Percentiles rank a stretch among this genome's conserved stretches.
phyloP scores from a whole-genome alignment of 768 basidiomycete genomes.

The Russula foetens region DNA sequence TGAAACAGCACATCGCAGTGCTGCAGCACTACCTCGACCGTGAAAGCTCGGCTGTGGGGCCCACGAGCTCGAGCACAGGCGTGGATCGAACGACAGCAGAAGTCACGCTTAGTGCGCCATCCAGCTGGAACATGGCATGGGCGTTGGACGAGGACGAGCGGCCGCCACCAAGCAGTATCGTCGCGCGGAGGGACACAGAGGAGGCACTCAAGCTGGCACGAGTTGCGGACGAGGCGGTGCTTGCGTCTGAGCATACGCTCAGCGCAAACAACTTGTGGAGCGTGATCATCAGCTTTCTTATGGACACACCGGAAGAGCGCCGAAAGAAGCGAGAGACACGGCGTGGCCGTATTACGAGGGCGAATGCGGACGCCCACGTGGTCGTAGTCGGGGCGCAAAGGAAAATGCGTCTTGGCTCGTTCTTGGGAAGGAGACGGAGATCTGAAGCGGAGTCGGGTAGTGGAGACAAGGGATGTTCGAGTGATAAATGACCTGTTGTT shows the following conservation, averaged over 20 bases:
- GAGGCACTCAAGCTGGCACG: slow-evolving; percentile 68
- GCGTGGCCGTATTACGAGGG: not conserved
- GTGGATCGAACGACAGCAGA: slow-evolving; percentile 22
- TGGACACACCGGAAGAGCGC: slow-evolving; percentile 39
- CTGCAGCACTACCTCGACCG: slow-evolving; percentile 34
- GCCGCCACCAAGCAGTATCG: slow-evolving; percentile 89
- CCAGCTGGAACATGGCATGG: slow-evolving; percentile 79
- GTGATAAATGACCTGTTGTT: too few species aligned
- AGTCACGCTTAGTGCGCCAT: slow-evolving; percentile 35
- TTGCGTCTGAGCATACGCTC: slow-evolving; percentile 48
- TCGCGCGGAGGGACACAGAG: slow-evolving; percentile 77
- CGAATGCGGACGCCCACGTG: not conserved
- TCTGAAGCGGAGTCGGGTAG: not conserved
- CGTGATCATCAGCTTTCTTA: slow-evolving; percentile 55
- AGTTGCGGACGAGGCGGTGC: slow-evolving; percentile 59
- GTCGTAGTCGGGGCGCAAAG: not conserved
- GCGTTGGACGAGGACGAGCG: slow-evolving; percentile 69
- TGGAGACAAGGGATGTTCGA: not conserved
- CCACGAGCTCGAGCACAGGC: too few species aligned
- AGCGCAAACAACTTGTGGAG: slow-evolving; percentile 72
- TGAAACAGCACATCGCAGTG: slow-evolving; percentile 42
- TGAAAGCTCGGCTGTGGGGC: slow-evolving; percentile 21
- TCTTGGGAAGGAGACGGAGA: not conserved
- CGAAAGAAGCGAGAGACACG: not conserved
- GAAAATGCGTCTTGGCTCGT: not conserved